Conservation (phyloP, 352 stramenopile species). For the Globisporangium apiculatum region DNA sequence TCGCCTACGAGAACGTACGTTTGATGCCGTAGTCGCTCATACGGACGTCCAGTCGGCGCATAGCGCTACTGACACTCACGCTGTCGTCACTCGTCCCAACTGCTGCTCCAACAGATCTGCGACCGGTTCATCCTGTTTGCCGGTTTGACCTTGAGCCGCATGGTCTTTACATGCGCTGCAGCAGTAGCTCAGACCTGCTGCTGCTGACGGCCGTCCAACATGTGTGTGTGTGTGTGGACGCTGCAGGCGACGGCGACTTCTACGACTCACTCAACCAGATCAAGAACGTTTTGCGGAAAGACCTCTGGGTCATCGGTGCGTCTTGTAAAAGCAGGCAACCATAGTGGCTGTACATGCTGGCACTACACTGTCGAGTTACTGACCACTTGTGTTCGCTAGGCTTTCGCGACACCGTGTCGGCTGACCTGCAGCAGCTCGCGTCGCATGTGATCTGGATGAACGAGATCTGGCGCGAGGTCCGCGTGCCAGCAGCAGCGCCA, state of each 20-base stretch:
- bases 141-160: conserved; percentile 20
- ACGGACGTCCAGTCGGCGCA: too few relatives aligned
- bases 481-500: conserved; percentile 10
- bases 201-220: too few relatives aligned
- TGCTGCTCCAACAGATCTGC: conserved; percentile 42
- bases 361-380: too few relatives aligned
- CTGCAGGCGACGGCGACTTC: conserved; percentile 74
- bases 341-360: too few relatives aligned
- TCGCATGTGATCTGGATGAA: conserved; percentile 71
- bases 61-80: too few relatives aligned
- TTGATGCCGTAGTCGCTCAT: background rate
- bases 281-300: conserved; percentile 76
- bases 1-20: conserved; percentile 78
- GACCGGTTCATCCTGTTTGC: conserved; percentile 80
- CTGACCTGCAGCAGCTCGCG: conserved; percentile 71
- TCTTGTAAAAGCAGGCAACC: background rate
- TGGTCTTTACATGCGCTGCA: too few relatives aligned
- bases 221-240: background rate
- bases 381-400: conserved; percentile 19
- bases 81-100: background rate
- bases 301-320: conserved; percentile 82
- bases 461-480: conserved; percentile 53
- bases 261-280: conserved; percentile 81
- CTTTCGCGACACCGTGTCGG: conserved; percentile 63
- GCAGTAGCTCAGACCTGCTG: too few relatives aligned